Percentiles rank a stretch among this genome's conserved stretches.
These are phyloP conservation scores for Eutypa lata DNA, from an alignment of 2,329 filamentous ascomycete genomes.

Conservation along the genomic window DNA sequence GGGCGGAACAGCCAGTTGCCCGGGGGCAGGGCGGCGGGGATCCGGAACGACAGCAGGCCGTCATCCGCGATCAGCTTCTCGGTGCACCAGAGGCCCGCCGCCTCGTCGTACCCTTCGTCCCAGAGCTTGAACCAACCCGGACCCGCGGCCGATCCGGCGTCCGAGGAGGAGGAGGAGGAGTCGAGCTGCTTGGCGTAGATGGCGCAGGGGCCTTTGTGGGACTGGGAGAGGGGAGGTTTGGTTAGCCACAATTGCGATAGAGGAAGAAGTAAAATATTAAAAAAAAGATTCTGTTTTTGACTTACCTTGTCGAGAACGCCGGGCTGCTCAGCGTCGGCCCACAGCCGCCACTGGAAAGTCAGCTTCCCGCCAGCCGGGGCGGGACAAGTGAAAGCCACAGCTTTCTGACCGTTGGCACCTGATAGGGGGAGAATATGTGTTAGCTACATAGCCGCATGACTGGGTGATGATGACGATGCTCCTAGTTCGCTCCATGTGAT, in stretches of 20 bases:
- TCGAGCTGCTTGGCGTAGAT: constrained; percentile 71
- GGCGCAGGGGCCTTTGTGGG: constrained; percentile 66
- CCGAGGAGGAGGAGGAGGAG: constrained; percentile 44
- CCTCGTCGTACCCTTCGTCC: constrained; percentile 62
- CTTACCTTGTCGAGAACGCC: constrained; percentile 51
- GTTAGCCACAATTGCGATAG: too few species aligned
- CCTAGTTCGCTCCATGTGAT: too few species aligned
- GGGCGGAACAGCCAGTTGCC: constrained; percentile 71
- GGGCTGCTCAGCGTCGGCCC: constrained; percentile 51
- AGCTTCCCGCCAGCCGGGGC: constrained; percentile 51
- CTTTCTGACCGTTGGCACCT: constrained; percentile 42
- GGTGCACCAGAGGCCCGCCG: constrained; percentile 62
- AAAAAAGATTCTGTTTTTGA: not conserved
- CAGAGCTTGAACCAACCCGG: constrained; percentile 78
- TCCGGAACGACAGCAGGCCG: constrained; percentile 59
- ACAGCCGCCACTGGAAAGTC: constrained; percentile 65
- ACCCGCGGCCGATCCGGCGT: constrained; percentile 51
- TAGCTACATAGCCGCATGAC: too few species aligned
- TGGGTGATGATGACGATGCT: too few species aligned
- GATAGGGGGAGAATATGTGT: constrained; percentile 2
- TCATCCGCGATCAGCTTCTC: constrained; percentile 64
- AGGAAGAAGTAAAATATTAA: too few species aligned
- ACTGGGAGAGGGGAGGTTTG: not conserved
- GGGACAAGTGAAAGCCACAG: constrained; percentile 48
- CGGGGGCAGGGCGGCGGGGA: constrained; percentile 58